These are phyloP conservation scores for Magnaporthales sp. DNA, from an alignment of 2,329 filamentous ascomycete species.

Conservation along the genomic window DNA sequence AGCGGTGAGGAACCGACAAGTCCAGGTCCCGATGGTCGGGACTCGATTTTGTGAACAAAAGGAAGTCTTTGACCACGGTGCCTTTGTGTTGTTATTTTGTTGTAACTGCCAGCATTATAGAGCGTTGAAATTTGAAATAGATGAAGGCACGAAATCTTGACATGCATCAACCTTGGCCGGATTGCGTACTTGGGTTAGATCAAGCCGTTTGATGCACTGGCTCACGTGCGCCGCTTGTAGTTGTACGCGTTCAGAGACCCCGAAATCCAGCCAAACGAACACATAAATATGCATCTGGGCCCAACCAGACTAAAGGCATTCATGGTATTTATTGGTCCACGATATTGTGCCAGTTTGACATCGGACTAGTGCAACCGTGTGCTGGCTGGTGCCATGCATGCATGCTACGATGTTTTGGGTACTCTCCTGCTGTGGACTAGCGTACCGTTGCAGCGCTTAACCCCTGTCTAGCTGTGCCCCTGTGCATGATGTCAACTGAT, in stretches of 20 bases:
- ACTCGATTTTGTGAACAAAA: slow-evolving; percentile 7
- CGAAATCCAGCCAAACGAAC: background rate
- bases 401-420: background rate
- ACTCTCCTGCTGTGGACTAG: background rate
- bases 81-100: background rate
- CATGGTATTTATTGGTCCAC: too few relatives aligned
- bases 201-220: background rate
- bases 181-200: background rate
- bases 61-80: background rate
- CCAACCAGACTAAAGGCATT: background rate
- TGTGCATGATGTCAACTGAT: background rate
- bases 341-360: background rate
- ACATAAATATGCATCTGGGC: background rate
- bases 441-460: background rate
- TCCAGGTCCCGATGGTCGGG: slow-evolving; percentile 8
- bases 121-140: background rate
- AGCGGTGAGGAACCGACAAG: slow-evolving; percentile 19
- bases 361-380: background rate
- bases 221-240: background rate
- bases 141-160: background rate
- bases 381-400: background rate
- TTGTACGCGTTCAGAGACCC: background rate
- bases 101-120: background rate
- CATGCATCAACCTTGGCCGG: background rate
- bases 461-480: background rate